Percentiles rank a stretch among this genome's conserved stretches.
phyloP scores from a whole-genome alignment of 2,329 filamentous ascomycete genomes.

The Diplodia mutila region DNA sequence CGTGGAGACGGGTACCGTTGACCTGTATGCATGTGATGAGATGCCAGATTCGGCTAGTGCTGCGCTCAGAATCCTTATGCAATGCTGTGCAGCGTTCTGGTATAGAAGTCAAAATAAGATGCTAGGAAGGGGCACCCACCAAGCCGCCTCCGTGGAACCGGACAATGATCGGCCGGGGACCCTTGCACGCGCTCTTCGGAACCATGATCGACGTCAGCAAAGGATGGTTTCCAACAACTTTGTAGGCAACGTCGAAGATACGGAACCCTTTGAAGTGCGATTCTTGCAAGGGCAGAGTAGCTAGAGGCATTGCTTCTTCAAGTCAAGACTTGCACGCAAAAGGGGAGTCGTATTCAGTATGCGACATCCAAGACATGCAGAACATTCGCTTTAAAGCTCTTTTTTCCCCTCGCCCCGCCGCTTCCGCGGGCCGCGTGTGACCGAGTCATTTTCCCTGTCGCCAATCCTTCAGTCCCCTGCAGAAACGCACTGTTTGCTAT shows the following conservation, averaged over 20 bases:
- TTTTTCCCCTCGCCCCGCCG: background rate
- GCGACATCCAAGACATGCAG: background rate
- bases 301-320: background rate
- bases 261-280: constrained; percentile 43
- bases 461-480: background rate
- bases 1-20: constrained; percentile 35
- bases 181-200: constrained; percentile 41
- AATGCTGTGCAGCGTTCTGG: constrained; percentile 7
- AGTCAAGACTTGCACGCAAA: background rate
- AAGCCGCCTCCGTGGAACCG: constrained; percentile 53
- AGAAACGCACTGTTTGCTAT: constrained; percentile 1
- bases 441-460: constrained; percentile 14
- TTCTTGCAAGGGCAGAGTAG: background rate
- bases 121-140: constrained; percentile 33
- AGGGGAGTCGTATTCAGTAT: background rate
- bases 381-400: background rate
- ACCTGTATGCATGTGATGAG: constrained; percentile 28
- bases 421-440: background rate
- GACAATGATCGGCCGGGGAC: constrained; percentile 42
- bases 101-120: constrained; percentile 2
- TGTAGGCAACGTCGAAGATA: constrained; percentile 47
- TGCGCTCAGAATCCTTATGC: background rate
- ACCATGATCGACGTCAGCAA: constrained; percentile 46
- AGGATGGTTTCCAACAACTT: constrained; percentile 43
- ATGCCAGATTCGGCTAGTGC: background rate